A percentile compares a stretch with the other conserved stretches of the same genome.
Conservation (phyloP, 768 basidiomycete species). For the Boletellus sp. region DNA sequence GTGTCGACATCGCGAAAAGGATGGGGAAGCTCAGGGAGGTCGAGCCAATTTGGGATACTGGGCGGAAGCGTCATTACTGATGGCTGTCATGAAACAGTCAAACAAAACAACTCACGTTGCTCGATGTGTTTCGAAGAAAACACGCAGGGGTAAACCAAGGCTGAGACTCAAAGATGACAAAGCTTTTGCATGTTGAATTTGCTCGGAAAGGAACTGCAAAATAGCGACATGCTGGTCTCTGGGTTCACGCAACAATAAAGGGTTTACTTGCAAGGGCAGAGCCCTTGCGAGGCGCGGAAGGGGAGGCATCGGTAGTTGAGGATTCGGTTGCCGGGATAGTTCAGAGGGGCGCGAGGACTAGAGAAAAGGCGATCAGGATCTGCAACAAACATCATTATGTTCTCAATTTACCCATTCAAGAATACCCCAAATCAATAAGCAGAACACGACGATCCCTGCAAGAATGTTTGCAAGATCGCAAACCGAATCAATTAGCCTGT, state of each 20-base stretch:
- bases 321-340: slow-evolving; percentile 2
- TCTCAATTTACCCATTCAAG: slow-evolving; percentile 22
- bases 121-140: slow-evolving; percentile 21
- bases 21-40: neutral
- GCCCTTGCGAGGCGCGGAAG: slow-evolving; percentile 6
- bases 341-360: slow-evolving; percentile 15
- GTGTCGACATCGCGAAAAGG: slow-evolving; percentile 3
- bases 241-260: slow-evolving; percentile 5
- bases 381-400: neutral
- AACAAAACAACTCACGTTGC: slow-evolving; percentile 16
- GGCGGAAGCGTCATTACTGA: neutral
- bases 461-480: slow-evolving; percentile 15
- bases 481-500: slow-evolving; percentile 1
- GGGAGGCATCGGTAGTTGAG: slow-evolving; percentile 3
- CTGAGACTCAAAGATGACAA: slow-evolving; percentile 19
- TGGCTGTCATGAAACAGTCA: neutral
- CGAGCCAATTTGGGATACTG: slow-evolving; percentile 10
- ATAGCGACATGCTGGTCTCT: slow-evolving; percentile 17
- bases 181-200: slow-evolving; percentile 27
- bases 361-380: slow-evolving; percentile 6
- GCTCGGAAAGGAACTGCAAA: slow-evolving; percentile 27
- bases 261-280: slow-evolving; percentile 2
- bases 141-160: slow-evolving; percentile 19
- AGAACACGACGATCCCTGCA: slow-evolving; percentile 14
- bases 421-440: slow-evolving; percentile 19